Conservation (phyloP, 1,139 yeast genomes). For the Scheffersomyces segobiensis region DNA sequence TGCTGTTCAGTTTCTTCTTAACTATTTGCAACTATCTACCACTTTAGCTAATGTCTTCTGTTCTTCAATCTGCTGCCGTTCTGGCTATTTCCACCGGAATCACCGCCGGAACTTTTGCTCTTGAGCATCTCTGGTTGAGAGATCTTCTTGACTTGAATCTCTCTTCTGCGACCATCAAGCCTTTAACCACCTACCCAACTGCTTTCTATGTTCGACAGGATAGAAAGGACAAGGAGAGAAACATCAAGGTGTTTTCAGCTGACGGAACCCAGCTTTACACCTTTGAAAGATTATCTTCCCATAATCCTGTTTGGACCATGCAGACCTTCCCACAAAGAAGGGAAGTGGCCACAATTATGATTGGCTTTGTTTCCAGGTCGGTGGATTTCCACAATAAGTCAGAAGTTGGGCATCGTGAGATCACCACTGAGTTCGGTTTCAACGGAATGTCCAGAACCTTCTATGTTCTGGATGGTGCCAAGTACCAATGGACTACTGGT, state of each 20-base stretch:
- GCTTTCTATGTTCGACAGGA: slow-evolving; percentile 50
- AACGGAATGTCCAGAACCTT: slow-evolving; percentile 43
- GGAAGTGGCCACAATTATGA: slow-evolving; percentile 53
- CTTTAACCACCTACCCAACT: slow-evolving; percentile 39
- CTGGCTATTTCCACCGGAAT: slow-evolving; percentile 36
- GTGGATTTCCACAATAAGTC: slow-evolving; percentile 53
- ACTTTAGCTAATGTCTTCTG: slow-evolving; percentile 12
- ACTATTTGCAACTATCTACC: not conserved
- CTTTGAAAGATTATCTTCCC: slow-evolving; percentile 51
- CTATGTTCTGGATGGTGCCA: slow-evolving; percentile 51
- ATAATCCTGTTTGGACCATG: slow-evolving; percentile 55
- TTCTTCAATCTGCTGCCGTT: slow-evolving; percentile 47
- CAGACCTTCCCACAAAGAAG: slow-evolving; percentile 43
- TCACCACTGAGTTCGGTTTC: slow-evolving; percentile 32
- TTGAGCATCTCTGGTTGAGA: slow-evolving; percentile 39
- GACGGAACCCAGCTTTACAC: slow-evolving; percentile 44
- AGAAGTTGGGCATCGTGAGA: slow-evolving; percentile 46
- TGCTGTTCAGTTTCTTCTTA: not conserved
- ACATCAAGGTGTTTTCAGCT: slow-evolving; percentile 50
- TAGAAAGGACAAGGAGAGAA: slow-evolving; percentile 43
- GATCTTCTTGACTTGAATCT: slow-evolving; percentile 34
- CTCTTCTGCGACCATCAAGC: slow-evolving; percentile 37
- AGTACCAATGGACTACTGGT: slow-evolving; percentile 56
- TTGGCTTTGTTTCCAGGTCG: slow-evolving; percentile 46
- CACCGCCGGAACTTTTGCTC: slow-evolving; percentile 38